Evolutionary conservation across 2,329 filamentous ascomycete genomes (phyloP), one percentile per base, ranked within the genome.

Genomic region (Epichloe elymi): DNA sequence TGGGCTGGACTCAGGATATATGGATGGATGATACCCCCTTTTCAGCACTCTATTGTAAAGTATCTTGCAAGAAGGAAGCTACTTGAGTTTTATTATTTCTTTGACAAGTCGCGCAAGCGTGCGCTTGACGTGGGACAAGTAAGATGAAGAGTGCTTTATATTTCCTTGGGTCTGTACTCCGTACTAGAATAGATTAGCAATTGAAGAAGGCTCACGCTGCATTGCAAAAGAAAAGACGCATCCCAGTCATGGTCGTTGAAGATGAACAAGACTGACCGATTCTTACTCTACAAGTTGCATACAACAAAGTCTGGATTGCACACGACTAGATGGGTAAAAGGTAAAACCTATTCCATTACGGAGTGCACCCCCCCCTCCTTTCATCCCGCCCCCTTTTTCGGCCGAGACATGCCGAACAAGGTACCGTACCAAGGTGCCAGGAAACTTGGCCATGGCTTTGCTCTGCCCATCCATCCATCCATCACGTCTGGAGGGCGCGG

Each of bases 1-100:
- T 61, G 60, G 63, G 60, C 62, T 60, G 62, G 60, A 59, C 62
- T 64, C 58, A 60, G 58, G 56, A 61, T 51, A 52, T 54, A 46
- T 58, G 56, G 33, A 59, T 59, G 61, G 56, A 65, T 58, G 63
- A 65, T 64, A 64, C 62, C 60, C 23, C 45, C n/a, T 51, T 51
- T 41, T 55, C 50, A 51, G 42, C 17, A 46, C n/a, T 46, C 26
- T 49, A 62, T 59, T 62, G 60, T 56, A 62, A 51, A 60, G 61
- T 53, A 49, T 56, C 23, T 14, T 37, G 44, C 48, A 49, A 52
- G 49, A 53, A 54, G 23, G 19, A 50, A 39, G 43, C 42, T 41
- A 26, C 15, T 41, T 46, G 49, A 39, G 20, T 37, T 33, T 41
- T 8, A 15, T 43, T 15, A 4, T 17, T n/a, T n/a, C 5, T 40